A percentile compares a stretch with the other conserved stretches of the same genome.
phyloP scores from a whole-genome alignment of 2,329 filamentous ascomycete species.

The Fusarium luffae region DNA sequence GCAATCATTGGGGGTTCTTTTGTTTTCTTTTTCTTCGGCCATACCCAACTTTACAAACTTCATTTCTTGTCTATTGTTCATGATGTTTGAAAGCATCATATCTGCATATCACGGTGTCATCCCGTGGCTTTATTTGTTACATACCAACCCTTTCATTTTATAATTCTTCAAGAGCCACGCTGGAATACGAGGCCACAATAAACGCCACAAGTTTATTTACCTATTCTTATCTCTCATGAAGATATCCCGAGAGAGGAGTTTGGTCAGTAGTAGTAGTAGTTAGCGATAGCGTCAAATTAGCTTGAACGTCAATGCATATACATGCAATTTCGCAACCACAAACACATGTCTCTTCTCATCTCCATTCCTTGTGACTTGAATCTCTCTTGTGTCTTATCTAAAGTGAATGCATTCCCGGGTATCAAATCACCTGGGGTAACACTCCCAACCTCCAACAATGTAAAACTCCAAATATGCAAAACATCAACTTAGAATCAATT shows the following conservation, averaged over 20 bases:
- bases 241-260: constrained; percentile 25
- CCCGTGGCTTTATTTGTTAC: constrained; percentile 26
- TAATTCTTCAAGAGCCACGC: constrained; percentile 33
- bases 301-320: constrained; percentile 23
- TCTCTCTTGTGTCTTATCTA: background rate
- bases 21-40: background rate
- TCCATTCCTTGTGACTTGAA: background rate
- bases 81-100: constrained; percentile 8
- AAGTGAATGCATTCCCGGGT: constrained; percentile 8
- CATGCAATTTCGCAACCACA: constrained; percentile 18
- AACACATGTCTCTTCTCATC: background rate
- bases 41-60: constrained; percentile 27
- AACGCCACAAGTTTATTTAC: constrained; percentile 24
- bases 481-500: constrained; percentile 7
- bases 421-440: constrained; percentile 18
- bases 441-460: constrained; percentile 10
- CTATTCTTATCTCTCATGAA: constrained; percentile 10
- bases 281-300: constrained; percentile 28
- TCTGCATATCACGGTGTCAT: constrained; percentile 20
- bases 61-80: constrained; percentile 18
- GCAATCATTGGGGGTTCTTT: background rate
- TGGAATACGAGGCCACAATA: constrained; percentile 17
- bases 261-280: background rate
- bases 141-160: constrained; percentile 28
- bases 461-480: constrained; percentile 16